Conservation (phyloP, 2,329 filamentous ascomycete species). For the Myrmaecium sp. region DNA sequence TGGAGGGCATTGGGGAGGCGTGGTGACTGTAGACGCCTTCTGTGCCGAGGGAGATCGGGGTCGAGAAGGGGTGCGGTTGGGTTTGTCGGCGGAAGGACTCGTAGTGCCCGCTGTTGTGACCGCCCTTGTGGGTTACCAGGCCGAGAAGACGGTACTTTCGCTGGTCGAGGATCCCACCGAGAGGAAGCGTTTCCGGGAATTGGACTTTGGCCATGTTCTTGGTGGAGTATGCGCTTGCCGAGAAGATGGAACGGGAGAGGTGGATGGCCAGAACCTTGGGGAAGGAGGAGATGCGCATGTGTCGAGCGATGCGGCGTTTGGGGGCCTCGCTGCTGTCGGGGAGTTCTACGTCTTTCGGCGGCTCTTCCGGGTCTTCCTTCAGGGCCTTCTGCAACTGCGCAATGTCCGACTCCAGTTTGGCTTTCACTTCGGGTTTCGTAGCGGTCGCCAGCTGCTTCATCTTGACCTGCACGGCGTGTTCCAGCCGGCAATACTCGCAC, state of each 20-base stretch:
- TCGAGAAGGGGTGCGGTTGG: conserved; percentile 62
- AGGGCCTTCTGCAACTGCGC: conserved; percentile 51
- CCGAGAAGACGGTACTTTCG: conserved; percentile 72
- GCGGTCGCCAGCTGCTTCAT: conserved; percentile 38
- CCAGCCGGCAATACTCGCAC: conserved; percentile 80
- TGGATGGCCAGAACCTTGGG: conserved; percentile 86
- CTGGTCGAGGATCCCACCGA: conserved; percentile 64
- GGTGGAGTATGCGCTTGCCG: conserved; percentile 54
- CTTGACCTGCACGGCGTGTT: conserved; percentile 55
- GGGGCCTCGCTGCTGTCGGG: conserved; percentile 62
- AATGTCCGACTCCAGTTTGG: conserved; percentile 40
- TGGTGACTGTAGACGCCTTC: conserved; percentile 48
- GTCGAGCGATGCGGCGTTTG: conserved; percentile 68
- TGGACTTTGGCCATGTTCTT: conserved; percentile 92
- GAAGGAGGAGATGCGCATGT: conserved; percentile 73
- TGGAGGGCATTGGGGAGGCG: conserved; percentile 33
- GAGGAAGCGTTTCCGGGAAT: conserved; percentile 71
- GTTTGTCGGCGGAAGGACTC: conserved; percentile 87
- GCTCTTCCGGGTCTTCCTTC: conserved; percentile 62
- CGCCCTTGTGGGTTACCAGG: conserved; percentile 86
- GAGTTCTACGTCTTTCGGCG: conserved; percentile 54
- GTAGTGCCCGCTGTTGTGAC: conserved; percentile 92
- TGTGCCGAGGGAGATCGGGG: conserved; percentile 59
- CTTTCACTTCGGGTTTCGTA: conserved; percentile 19
- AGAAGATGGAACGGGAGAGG: conserved; percentile 84